These are phyloP conservation scores for Zymoseptoria pseudotritici DNA, from an alignment of 2,329 filamentous ascomycete genomes.

Conservation along the genomic window DNA sequence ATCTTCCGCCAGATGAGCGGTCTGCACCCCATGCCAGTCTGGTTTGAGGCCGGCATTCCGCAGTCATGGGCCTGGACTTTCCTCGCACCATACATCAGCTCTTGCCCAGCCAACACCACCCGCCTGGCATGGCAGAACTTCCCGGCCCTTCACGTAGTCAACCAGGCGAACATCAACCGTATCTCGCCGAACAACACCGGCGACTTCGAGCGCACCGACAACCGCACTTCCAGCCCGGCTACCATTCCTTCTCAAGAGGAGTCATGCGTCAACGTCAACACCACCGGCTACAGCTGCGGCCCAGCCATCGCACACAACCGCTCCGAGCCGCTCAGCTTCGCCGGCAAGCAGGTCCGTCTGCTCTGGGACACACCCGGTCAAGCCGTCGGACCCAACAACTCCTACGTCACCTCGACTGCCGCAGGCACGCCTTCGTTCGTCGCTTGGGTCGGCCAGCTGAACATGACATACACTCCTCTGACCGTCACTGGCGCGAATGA, in stretches of 20 bases:
- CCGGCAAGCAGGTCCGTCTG: slow-evolving; percentile 64
- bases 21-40: slow-evolving; percentile 72
- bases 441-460: slow-evolving; percentile 68
- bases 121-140: slow-evolving; percentile 80
- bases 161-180: slow-evolving; percentile 68
- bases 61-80: slow-evolving; percentile 82
- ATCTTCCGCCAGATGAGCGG: slow-evolving; percentile 78
- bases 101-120: slow-evolving; percentile 65
- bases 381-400: slow-evolving; percentile 70
- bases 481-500: slow-evolving; percentile 58
- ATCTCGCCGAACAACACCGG: slow-evolving; percentile 55
- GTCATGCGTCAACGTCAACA: slow-evolving; percentile 52
- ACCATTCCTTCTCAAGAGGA: slow-evolving; percentile 41
- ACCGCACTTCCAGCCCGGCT: slow-evolving; percentile 50
- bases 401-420: slow-evolving; percentile 58
- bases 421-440: slow-evolving; percentile 59
- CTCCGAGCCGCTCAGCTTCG: slow-evolving; percentile 62
- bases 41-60: slow-evolving; percentile 72
- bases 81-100: slow-evolving; percentile 72
- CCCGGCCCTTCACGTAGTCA: slow-evolving; percentile 61
- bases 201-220: slow-evolving; percentile 57
- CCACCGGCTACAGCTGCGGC: slow-evolving; percentile 49
- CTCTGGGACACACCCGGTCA: slow-evolving; percentile 65
- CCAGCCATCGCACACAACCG: slow-evolving; percentile 63
- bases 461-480: slow-evolving; percentile 44